Evolutionary conservation across 768 basidiomycete genomes (phyloP).

Genomic region (Tephrocybe sp.): DNA sequence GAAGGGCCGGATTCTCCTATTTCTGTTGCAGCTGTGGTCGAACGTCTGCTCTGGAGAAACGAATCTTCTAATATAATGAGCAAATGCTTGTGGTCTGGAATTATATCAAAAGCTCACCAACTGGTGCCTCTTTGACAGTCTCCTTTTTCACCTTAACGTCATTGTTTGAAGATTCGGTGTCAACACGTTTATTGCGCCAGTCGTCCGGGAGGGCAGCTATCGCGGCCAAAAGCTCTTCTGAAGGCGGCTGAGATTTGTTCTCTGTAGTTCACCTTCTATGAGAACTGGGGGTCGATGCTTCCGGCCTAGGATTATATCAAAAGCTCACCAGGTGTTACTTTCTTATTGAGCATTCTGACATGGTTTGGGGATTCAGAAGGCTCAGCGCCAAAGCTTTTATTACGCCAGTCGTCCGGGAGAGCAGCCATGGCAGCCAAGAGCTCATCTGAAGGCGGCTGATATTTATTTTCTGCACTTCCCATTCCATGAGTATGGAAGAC

Average conservation of each 20-base stretch:
- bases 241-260: constrained; percentile 12
- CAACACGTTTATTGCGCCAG: no score
- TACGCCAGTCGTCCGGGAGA: constrained; percentile 5
- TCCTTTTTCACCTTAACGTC: constrained; percentile 1
- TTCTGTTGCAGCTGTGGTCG: constrained; percentile 4
- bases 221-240: constrained; percentile 13
- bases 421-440: constrained; percentile 12
- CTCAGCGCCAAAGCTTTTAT: no score
- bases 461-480: constrained; percentile 5
- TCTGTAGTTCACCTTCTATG: neutral
- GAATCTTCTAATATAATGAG: no score
- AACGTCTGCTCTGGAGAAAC: neutral
- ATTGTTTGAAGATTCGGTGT: neutral
- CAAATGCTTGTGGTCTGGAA: neutral
- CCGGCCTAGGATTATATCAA: neutral
- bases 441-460: constrained; percentile 15
- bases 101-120: neutral
- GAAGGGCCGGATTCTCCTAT: neutral
- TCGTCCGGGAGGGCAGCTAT: constrained; percentile 8
- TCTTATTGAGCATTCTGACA: neutral
- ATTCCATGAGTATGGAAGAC: neutral
- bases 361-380: neutral
- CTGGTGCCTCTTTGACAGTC: neutral
- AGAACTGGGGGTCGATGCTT: no score
- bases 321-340: neutral